Evolutionary conservation across 2,329 filamentous ascomycete genomes (phyloP).

Genomic region (Fusarium oxysporum): DNA sequence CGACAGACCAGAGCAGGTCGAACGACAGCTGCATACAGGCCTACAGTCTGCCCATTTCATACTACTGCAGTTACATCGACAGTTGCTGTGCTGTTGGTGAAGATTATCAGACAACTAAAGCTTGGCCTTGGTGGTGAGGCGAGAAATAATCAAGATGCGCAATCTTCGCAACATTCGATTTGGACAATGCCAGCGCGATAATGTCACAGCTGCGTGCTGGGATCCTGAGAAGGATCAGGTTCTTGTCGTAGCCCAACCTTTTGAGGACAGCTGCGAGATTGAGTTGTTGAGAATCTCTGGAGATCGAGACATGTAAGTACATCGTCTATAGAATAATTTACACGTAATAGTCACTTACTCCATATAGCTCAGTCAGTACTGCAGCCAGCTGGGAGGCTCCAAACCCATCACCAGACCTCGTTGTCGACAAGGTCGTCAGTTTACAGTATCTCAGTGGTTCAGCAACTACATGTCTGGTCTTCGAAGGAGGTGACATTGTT

Average conservation of each 20-base stretch:
- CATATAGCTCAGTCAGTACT: constrained; percentile 43
- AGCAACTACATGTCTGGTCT: constrained; percentile 80
- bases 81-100: background rate
- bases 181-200: constrained; percentile 70
- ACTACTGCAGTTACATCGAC: background rate
- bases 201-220: constrained; percentile 85
- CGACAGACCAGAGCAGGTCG: constrained; percentile 39
- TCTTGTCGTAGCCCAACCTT: constrained; percentile 87
- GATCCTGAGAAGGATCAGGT: constrained; percentile 82
- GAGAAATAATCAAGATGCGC: constrained; percentile 71
- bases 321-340: background rate
- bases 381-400: constrained; percentile 92
- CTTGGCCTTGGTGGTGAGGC: background rate
- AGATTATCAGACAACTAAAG: constrained; percentile 6
- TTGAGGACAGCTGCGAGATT: constrained; percentile 74
- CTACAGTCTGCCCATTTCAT: constrained; percentile 33
- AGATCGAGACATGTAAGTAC: constrained; percentile 57
- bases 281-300: constrained; percentile 72
- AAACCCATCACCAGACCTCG: constrained; percentile 79
- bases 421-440: constrained; percentile 79
- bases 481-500: constrained; percentile 92
- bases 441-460: constrained; percentile 89
- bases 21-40: constrained; percentile 42
- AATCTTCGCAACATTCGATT: constrained; percentile 86
- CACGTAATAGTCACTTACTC: constrained; percentile 27